Evolutionary conservation across 1,284 basidiomycete genomes (phyloP), one percentile per base, ranked within the genome.

Genomic region (Apiotrichum sp.): DNA sequence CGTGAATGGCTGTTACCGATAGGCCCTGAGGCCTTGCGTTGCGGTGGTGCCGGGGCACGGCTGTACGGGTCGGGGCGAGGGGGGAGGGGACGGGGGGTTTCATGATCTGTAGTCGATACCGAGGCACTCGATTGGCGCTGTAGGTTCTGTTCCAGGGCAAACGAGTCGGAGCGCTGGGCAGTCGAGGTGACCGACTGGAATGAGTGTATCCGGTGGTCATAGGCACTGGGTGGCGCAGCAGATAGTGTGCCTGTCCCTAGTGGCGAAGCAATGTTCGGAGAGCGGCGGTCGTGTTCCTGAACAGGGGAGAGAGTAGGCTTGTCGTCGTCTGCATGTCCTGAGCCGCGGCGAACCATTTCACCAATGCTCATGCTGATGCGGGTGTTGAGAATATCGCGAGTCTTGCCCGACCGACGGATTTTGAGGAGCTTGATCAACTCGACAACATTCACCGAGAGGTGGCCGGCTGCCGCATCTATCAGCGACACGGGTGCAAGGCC

Each of bases 401-500:
- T 79, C 64, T 83, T 84, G 8, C 82, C 86, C 16, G 86, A 86
- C 67, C 87, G 86, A 16, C 89, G 83, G 47, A 95, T 86, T 63
- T 79, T 85, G 22, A 93, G 75, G 39, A 83, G 81, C 74, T 86
- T 85, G 54, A 87, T 89, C 54, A 96, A 84, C 65, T 97, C 95
- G 16, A 96, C 92, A 49, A 98, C 79, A 4, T 90, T 89, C 6
- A 84, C 80, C 3, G 89, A 88, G 40, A 98, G 87, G 72, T 98
- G 95, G 68, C 92, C 95, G 0, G 95, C 91, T 2, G 96, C 96
- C 1, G 93, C 96, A 68, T 98, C 96, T 44, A 99, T 81, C 48
- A 98, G 78, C 63, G 89, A 92, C 67, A 99, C 93, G 8, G 96
- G 96, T 0, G 91, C 88, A 76, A 98, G 83, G 31, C 96, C 96